Percentiles rank a stretch among this genome's conserved stretches.
phyloP scores from a whole-genome alignment of 179 eudicot species.

The Drosera spatulata region DNA sequence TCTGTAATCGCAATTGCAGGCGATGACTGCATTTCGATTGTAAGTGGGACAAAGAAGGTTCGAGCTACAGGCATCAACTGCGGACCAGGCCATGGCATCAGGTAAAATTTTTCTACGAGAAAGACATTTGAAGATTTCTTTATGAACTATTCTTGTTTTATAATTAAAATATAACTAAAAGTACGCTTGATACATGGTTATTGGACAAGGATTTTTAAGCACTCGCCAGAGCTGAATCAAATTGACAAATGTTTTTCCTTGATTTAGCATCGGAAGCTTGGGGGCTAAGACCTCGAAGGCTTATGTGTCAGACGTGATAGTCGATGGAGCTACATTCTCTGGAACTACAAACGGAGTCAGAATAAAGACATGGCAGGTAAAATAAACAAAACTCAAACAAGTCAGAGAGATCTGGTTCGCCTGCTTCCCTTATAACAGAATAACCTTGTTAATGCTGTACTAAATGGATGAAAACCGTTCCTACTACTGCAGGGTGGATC shows the following conservation, averaged over 20 bases:
- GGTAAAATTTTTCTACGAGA: constrained; percentile 16
- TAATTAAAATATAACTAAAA: background rate
- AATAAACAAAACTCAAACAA: too few species aligned
- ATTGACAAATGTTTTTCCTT: background rate
- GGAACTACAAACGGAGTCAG: constrained; percentile 45
- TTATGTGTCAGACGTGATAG: constrained; percentile 37
- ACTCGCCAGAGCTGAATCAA: background rate
- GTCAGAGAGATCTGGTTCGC: too few species aligned
- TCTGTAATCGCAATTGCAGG: constrained; percentile 16
- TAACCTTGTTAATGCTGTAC: too few species aligned
- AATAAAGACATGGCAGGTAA: constrained; percentile 57
- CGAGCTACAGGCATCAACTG: constrained; percentile 30
- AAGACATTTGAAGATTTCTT: background rate
- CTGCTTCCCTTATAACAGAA: too few species aligned
- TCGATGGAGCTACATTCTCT: constrained; percentile 26
- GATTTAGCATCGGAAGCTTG: constrained; percentile 46
- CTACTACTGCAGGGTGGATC: constrained; percentile 36
- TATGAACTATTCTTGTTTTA: background rate
- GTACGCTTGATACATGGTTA: background rate
- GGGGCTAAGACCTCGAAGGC: constrained; percentile 29
- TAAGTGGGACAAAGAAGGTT: constrained; percentile 39
- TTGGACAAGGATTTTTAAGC: background rate
- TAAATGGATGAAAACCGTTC: background rate
- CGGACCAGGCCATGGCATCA: constrained; percentile 89
- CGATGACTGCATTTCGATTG: constrained; percentile 78